These are phyloP conservation scores for Aaosphaeria pasadenensis DNA, from an alignment of 2,329 filamentous ascomycete genomes.

Conservation along the genomic window DNA sequence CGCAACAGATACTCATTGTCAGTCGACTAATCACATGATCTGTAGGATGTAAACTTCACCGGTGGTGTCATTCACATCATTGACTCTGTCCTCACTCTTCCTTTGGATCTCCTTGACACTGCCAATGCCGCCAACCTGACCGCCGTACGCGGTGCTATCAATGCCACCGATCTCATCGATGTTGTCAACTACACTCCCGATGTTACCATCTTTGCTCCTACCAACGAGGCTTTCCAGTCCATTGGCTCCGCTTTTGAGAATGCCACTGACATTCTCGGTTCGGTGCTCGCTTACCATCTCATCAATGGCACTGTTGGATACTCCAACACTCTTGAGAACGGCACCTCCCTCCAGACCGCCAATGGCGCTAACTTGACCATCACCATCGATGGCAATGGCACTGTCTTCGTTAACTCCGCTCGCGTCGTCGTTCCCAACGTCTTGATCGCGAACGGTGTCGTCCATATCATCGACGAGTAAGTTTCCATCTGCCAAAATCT, in stretches of 20 bases:
- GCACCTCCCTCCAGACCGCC: conserved; percentile 35
- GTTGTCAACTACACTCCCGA: conserved; percentile 44
- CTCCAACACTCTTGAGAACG: conserved; percentile 44
- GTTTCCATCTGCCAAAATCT: conserved; percentile 1
- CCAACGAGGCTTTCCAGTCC: conserved; percentile 57
- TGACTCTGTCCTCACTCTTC: conserved; percentile 43
- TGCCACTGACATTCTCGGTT: conserved; percentile 46
- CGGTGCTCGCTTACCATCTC: conserved; percentile 64
- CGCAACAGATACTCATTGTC: not conserved
- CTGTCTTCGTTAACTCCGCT: conserved; percentile 45
- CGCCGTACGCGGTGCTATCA: conserved; percentile 41
- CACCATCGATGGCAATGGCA: conserved; percentile 28
- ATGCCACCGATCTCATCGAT: conserved; percentile 36
- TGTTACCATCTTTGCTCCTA: conserved; percentile 64
- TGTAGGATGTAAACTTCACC: conserved; percentile 42
- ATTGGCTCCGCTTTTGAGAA: conserved; percentile 56
- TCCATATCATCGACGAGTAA: conserved; percentile 52
- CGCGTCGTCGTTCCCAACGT: conserved; percentile 41
- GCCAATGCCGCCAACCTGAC: conserved; percentile 35
- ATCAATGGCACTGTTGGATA: conserved; percentile 56
- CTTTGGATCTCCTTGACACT: conserved; percentile 27
- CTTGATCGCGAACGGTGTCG: conserved; percentile 45
- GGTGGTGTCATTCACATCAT: conserved; percentile 49
- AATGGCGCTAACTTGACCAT: conserved; percentile 40
- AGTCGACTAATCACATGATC: not conserved